Evolutionary conservation across 306 rosid genomes (phyloP).

Genomic region (Pachyrhizus erosus): DNA sequence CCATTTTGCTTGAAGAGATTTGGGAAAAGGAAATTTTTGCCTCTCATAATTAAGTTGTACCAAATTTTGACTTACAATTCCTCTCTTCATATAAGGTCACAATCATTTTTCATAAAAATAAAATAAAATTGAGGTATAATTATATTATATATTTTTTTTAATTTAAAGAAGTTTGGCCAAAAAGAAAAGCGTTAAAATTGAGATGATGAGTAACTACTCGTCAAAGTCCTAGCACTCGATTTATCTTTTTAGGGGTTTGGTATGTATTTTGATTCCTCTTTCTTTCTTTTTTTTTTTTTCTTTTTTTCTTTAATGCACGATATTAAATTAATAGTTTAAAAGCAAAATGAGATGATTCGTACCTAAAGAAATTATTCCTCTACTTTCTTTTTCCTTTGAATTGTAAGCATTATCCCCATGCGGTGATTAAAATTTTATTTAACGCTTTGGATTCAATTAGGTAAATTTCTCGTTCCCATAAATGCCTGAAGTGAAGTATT

Average conservation of each 20-base stretch:
- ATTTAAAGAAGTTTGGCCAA: constrained; percentile 20
- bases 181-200: constrained; percentile 23
- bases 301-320: neutral
- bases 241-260: constrained; percentile 14
- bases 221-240: constrained; percentile 13
- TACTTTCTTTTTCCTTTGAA: neutral
- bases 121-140: neutral
- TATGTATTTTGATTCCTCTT: neutral
- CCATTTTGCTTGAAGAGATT: neutral
- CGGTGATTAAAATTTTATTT: constrained; percentile 26
- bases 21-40: neutral
- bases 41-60: neutral
- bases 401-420: constrained; percentile 26
- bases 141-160: constrained; percentile 10
- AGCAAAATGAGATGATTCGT: constrained; percentile 24
- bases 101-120: constrained; percentile 20
- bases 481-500: constrained; percentile 30
- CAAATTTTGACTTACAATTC: constrained; percentile 6
- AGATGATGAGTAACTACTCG: constrained; percentile 23
- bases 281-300: neutral
- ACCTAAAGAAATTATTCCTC: constrained; percentile 1
- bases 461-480: constrained; percentile 33
- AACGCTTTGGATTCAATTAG: constrained; percentile 20
- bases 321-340: constrained; percentile 22
- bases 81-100: constrained; percentile 24